Evolutionary conservation across 257 asterid genomes (phyloP), one percentile per base, ranked within the genome.

Genomic region (Anisodus acutangulus): DNA sequence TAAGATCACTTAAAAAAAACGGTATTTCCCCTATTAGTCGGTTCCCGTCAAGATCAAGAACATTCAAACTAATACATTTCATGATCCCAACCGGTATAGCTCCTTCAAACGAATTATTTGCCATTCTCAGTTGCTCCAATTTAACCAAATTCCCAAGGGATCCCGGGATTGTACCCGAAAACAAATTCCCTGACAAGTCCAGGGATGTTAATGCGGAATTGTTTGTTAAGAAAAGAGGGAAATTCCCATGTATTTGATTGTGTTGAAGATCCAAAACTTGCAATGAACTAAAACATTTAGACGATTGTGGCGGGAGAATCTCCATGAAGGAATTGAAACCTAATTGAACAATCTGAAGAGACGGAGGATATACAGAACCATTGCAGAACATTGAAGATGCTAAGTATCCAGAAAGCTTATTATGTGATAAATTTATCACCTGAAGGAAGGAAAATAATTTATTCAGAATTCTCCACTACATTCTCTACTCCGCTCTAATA

Each of bases 41-140:
- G 82, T 93, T 92, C 26, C 92, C 94, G 39, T 88, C 95, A 41
- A 93, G 93, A 90, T 93, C 92, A 85, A 92, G 89, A 79, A 88
- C 87, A 78, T 80, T 88, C 78, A 93, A 84, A 68, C 84, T 87
- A 83, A 85, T 85, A 85, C 94, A 91, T 78, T 88, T 91, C 3
- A 51, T 84, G 12, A 93, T 82, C 66, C 78, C 88, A 54, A 45
- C 80, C 3, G 97, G 97, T 81, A 92, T 83, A 59, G 76, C 83
- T 6, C 93, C 94, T 49, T 57, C 85, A 49, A 93, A 89, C 2
- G 95, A 90, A 84, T 92, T 92, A 79, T 92, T 89, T 4, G 90
- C 95, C 88, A 93, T 59, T 55, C 86, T 88, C 78, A 93, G 62
- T 86, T 92, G 93, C 86, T 87, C 94, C 80, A 93, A 85, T 8